A percentile compares a stretch with the other conserved stretches of the same genome.
phyloP scores from a whole-genome alignment of 495 filamentous ascomycete genomes.

The Opeltia flavorubescens region DNA sequence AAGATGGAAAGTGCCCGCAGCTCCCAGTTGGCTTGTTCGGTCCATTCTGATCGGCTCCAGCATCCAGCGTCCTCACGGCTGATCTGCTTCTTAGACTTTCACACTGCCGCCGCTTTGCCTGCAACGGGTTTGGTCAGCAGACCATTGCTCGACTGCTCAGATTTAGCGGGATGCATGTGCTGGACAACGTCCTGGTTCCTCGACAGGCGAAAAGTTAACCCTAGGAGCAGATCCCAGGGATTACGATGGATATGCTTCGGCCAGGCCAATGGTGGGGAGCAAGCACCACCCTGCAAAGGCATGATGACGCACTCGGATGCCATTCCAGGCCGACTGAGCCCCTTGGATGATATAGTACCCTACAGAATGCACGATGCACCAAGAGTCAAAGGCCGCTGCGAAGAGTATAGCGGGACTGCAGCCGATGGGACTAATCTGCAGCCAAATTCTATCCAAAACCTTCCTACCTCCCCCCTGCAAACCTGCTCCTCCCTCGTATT shows the following conservation, averaged over 20 bases:
- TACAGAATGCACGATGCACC: background rate
- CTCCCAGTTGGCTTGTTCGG: too few relatives aligned
- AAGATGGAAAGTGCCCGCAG: too few relatives aligned
- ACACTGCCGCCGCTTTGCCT: background rate
- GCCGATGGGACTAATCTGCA: background rate
- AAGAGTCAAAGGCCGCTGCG: background rate
- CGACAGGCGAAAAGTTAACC: too few relatives aligned
- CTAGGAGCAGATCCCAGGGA: background rate
- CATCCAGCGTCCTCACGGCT: background rate
- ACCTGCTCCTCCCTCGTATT: constrained; percentile 37
- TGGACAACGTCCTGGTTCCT: too few relatives aligned
- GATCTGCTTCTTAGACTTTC: constrained; percentile 2
- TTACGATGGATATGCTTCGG: too few relatives aligned
- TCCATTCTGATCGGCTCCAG: background rate
- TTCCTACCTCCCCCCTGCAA: constrained; percentile 25
- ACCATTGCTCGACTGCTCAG: too few relatives aligned
- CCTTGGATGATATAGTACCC: too few relatives aligned
- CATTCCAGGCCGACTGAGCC: background rate
- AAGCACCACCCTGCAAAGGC: background rate
- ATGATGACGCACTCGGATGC: background rate
- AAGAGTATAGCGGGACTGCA: background rate
- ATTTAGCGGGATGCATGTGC: too few relatives aligned
- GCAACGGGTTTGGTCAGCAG: background rate
- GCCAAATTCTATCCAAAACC: background rate
- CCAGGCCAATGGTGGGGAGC: background rate